A percentile compares a stretch with the other conserved stretches of the same genome.
These are phyloP conservation scores for Azolla pinnata DNA, from an alignment of 75 land plant species.

Conservation along the genomic window DNA sequence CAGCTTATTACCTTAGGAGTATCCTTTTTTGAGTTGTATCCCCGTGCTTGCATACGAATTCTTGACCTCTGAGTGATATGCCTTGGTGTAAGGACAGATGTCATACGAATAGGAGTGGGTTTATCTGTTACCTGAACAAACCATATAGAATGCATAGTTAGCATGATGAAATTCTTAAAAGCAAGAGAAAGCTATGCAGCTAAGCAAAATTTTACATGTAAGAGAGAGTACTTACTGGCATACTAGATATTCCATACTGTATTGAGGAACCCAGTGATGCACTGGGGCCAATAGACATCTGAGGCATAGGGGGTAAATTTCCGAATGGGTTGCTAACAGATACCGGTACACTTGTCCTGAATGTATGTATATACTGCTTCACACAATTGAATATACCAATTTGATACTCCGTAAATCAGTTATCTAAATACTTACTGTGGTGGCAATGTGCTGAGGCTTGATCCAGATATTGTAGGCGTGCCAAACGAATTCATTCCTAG, in stretches of 20 bases:
- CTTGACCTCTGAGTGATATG: constrained; percentile 65
- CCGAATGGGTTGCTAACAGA: constrained; percentile 82
- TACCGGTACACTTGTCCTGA: too few relatives aligned
- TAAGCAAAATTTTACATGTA: too few relatives aligned
- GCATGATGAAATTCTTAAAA: too few relatives aligned
- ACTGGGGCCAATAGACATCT: constrained; percentile 74
- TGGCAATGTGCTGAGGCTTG: too few relatives aligned
- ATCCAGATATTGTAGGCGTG: too few relatives aligned
- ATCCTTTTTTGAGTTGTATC: constrained; percentile 64
- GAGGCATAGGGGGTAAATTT: constrained; percentile 89
- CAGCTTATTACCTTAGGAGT: constrained; percentile 42
- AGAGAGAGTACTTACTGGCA: constrained; percentile 71
- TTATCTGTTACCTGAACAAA: constrained; percentile 81
- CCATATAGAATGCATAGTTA: too few relatives aligned
- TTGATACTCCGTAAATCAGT: too few relatives aligned
- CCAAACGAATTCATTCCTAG: too few relatives aligned
- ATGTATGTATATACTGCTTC: too few relatives aligned
- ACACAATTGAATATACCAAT: too few relatives aligned
- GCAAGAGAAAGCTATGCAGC: too few relatives aligned
- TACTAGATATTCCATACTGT: constrained; percentile 93
- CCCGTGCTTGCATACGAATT: constrained; percentile 64
- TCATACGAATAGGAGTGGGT: constrained; percentile 51
- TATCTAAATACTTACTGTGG: too few relatives aligned
- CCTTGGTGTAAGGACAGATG: constrained; percentile 59
- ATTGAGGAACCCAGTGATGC: constrained; percentile 65